Base-by-base conservation (phyloP, 2,329 filamentous ascomycete genomes). In the Falciphora oryzae region DNA sequence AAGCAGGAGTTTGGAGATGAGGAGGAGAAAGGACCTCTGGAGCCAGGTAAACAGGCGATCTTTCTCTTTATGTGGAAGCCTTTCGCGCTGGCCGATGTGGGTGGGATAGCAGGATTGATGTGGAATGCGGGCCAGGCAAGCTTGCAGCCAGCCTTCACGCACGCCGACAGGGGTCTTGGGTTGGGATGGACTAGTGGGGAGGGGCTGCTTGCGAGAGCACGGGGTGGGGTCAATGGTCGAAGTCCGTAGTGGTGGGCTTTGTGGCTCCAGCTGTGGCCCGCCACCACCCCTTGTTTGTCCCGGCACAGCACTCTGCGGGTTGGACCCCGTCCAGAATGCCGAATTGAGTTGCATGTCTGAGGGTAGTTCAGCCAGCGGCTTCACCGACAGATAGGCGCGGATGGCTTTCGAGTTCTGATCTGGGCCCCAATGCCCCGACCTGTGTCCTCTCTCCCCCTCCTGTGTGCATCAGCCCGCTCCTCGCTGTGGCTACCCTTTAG, bases 131-230 rank as follows among this genome's bases (percentile, higher is more conserved):
- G 28, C 61, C 38, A 53, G 38, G 44, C 61, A 57, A 62, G 61
- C 61, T 62, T 62, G 61, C 27, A 53, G 38, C 61, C 53, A 53
- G 38, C 61, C 53, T 38, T 44, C 29, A 62, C 28, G 61, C 61
- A 53, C 16, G 16, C 31, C 28, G 44, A 62, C 61, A 62, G 61
- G 61, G 61, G 44, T 62, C 44, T 18, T 53, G 44, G 44, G 57
- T 22, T 31, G 57, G 25, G 14, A 31, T 31, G 57, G 57, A 28
- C 57, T 61, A 38, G 61, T 53, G 61, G 61, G 61, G 57, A 28
- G 57, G 57, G 57, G 27, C 27, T 58, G n/a, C 16, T 31, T 25
- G 13, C 7, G 57, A 58, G 27, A 25, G 31, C 60, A 31, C 27
- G 57, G 57, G 57, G 44, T 53, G 44, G 44, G 44, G 44, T 53